Percentiles rank a stretch among this genome's conserved stretches.
These are phyloP conservation scores for Pichia rugopelliculosa DNA, from an alignment of 805 yeast genomes.

Conservation along the genomic window DNA sequence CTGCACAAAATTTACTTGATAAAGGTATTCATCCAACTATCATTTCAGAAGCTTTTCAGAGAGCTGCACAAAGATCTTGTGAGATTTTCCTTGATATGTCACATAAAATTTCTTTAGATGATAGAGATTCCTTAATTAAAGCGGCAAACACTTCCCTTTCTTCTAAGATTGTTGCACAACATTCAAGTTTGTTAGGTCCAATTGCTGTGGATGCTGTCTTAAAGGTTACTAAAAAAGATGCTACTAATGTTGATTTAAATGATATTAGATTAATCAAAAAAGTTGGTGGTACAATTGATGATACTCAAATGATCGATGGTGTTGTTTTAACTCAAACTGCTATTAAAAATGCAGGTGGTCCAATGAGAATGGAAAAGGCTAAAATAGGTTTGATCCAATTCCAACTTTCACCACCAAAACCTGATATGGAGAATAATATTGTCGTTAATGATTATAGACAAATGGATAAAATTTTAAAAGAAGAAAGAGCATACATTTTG, in stretches of 20 bases:
- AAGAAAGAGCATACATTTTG: constrained; percentile 91
- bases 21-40: constrained; percentile 95
- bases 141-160: constrained; percentile 94
- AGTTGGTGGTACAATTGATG: constrained; percentile 97
- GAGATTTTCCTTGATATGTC: constrained; percentile 83
- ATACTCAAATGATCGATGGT: constrained; percentile 88
- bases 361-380: constrained; percentile 90
- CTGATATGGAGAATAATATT: constrained; percentile 95
- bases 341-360: constrained; percentile 89
- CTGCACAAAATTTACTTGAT: constrained; percentile 83
- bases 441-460: constrained; percentile 97
- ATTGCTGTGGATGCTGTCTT: constrained; percentile 91
- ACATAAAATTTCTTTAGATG: constrained; percentile 66
- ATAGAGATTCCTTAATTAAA: constrained; percentile 74
- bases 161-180: constrained; percentile 93
- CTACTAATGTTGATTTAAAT: constrained; percentile 72
- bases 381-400: constrained; percentile 83
- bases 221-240: constrained; percentile 42
- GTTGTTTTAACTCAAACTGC: constrained; percentile 89
- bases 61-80: constrained; percentile 77
- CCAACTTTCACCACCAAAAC: constrained; percentile 94
- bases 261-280: constrained; percentile 88
- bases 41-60: constrained; percentile 87
- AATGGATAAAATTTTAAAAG: constrained; percentile 97
- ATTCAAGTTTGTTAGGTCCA: constrained; percentile 79